Percentiles rank a stretch among this genome's conserved stretches.
Conservation (phyloP, 2,329 filamentous ascomycete genomes). For the Penicillium janthinellum region DNA sequence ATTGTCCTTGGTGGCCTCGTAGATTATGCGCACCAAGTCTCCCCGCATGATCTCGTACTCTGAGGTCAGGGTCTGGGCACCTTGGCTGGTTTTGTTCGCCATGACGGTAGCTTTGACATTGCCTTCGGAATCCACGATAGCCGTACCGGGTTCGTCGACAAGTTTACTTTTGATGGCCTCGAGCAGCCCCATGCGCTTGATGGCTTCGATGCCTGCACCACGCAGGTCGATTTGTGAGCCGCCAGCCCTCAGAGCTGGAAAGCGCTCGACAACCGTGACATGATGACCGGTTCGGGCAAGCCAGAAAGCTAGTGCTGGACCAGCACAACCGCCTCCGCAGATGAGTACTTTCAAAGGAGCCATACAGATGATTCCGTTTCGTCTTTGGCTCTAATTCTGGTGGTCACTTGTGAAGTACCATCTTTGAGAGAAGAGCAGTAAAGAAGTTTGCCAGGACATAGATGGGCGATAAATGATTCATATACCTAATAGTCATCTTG, state of each 20-base stretch:
- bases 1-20: conserved; percentile 42
- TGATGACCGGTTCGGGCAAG: conserved; percentile 43
- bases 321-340: conserved; percentile 44
- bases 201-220: conserved; percentile 53
- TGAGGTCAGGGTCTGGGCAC: conserved; percentile 52
- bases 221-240: conserved; percentile 60
- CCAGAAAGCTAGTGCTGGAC: conserved; percentile 53
- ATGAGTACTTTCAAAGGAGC: conserved; percentile 51
- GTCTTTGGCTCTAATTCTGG: not conserved
- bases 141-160: conserved; percentile 53
- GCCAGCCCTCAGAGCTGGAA: conserved; percentile 44
- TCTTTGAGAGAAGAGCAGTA: not conserved
- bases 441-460: not conserved
- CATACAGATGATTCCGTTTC: conserved; percentile 3
- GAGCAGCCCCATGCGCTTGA: conserved; percentile 56
- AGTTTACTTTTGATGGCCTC: conserved; percentile 40
- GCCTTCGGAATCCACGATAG: conserved; percentile 49
- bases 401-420: not conserved
- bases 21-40: conserved; percentile 56
- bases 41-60: conserved; percentile 65
- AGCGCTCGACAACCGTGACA: conserved; percentile 49
- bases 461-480: not conserved
- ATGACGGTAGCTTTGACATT: conserved; percentile 43
- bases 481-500: not conserved
- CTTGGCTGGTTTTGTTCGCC: conserved; percentile 45